Conservation (phyloP, 768 basidiomycete genomes). For the Suillus paluster region DNA sequence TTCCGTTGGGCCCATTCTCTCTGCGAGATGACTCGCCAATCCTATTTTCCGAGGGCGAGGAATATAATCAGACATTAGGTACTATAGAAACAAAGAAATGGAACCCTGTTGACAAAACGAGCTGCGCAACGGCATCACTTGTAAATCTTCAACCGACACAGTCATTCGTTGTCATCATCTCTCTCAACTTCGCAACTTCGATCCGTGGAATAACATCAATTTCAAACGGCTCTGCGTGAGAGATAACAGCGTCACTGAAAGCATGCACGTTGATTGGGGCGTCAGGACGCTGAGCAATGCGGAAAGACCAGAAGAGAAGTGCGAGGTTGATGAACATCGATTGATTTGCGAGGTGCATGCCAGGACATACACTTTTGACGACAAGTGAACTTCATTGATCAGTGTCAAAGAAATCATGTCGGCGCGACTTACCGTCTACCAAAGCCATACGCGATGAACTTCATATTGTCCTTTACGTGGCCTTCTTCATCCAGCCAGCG, state of each 20-base stretch:
- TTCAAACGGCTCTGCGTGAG: conserved; percentile 60
- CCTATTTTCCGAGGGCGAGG: too few species aligned
- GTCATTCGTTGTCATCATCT: conserved; percentile 13
- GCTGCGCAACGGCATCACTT: too few species aligned
- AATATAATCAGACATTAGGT: too few species aligned
- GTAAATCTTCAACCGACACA: too few species aligned
- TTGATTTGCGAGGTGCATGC: conserved; percentile 47
- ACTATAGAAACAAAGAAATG: too few species aligned
- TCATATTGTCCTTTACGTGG: conserved; percentile 48
- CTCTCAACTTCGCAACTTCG: conserved; percentile 15
- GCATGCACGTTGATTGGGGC: conserved; percentile 59
- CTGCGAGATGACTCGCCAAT: too few species aligned
- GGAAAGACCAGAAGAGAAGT: conserved; percentile 65
- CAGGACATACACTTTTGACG: conserved; percentile 55
- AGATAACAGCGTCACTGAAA: conserved; percentile 60
- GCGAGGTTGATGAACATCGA: conserved; percentile 67
- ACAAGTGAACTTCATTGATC: not conserved
- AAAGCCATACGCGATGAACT: conserved; percentile 56
- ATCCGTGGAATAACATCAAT: conserved; percentile 55
- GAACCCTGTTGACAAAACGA: too few species aligned
- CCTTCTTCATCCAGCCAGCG: conserved; percentile 55
- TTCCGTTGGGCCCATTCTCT: too few species aligned
- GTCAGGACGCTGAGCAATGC: conserved; percentile 47
- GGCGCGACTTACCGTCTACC: conserved; percentile 41
- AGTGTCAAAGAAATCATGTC: too few species aligned